Evolutionary conservation across 83 land plant genomes (phyloP).

Genomic region (Larix sibirica): DNA sequence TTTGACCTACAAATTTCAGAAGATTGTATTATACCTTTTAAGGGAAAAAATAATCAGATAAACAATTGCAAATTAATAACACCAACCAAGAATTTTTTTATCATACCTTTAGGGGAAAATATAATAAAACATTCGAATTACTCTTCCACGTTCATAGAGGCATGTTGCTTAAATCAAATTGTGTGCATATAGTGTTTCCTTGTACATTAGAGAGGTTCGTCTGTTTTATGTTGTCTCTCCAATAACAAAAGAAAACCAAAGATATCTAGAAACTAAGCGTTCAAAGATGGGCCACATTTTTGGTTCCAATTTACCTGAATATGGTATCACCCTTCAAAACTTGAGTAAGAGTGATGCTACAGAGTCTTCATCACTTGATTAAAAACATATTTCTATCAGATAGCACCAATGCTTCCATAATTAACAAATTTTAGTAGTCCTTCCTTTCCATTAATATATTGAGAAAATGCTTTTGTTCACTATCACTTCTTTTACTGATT

Average conservation of each 20-base stretch:
- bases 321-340: too few relatives aligned
- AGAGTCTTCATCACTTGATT: too few relatives aligned
- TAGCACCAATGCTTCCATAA: too few relatives aligned
- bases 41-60: neutral
- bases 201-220: constrained; percentile 21
- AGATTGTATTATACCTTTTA: neutral
- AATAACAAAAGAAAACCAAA: constrained; percentile 83
- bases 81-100: neutral
- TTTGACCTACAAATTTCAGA: constrained; percentile 38
- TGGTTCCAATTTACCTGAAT: constrained; percentile 18
- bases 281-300: constrained; percentile 91
- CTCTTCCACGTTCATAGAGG: neutral
- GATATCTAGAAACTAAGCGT: constrained; percentile 85
- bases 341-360: too few relatives aligned
- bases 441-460: too few relatives aligned
- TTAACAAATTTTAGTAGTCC: too few relatives aligned
- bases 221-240: constrained; percentile 75
- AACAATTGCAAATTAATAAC: neutral
- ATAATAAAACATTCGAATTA: neutral
- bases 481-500: too few relatives aligned
- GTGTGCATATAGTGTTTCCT: constrained; percentile 26
- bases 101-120: too few relatives aligned
- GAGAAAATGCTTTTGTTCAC: too few relatives aligned
- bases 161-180: constrained; percentile 25
- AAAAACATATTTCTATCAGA: too few relatives aligned